Evolutionary conservation across 2,329 filamentous ascomycete genomes (phyloP).

Genomic region (Cryphonectria nitschkei): DNA sequence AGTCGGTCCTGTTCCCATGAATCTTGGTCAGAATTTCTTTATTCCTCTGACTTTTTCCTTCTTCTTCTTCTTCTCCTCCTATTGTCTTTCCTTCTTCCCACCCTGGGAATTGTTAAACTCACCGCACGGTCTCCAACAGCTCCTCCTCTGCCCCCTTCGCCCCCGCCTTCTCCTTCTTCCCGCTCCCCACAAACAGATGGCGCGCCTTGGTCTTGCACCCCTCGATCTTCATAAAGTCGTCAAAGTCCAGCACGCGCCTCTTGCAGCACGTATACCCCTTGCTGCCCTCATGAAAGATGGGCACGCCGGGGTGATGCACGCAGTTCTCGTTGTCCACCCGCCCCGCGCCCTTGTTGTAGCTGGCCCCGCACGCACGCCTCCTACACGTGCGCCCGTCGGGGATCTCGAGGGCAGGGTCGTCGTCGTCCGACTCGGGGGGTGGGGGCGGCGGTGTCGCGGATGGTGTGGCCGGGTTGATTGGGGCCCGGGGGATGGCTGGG

Average conservation of each 20-base stretch:
- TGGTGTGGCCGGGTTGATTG: conserved; percentile 47
- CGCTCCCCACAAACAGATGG: conserved; percentile 85
- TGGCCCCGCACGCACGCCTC: conserved; percentile 71
- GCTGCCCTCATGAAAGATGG: conserved; percentile 96
- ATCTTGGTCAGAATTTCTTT: too few relatives aligned
- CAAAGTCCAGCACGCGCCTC: conserved; percentile 90
- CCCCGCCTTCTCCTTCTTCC: conserved; percentile 62
- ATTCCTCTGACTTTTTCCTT: too few relatives aligned
- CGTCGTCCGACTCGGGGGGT: conserved; percentile 80
- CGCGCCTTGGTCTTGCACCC: conserved; percentile 82
- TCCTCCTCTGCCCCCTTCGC: conserved; percentile 69
- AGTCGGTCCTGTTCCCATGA: conserved; percentile 68
- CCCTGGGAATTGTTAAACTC: conserved; percentile 35
- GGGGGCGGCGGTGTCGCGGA: conserved; percentile 52
- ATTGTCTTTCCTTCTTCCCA: not conserved
- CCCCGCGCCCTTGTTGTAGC: conserved; percentile 63
- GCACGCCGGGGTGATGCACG: conserved; percentile 83
- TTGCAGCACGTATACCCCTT: conserved; percentile 99
- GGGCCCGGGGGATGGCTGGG: conserved; percentile 42
- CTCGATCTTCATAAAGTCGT: conserved; percentile 95
- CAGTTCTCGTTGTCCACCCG: conserved; percentile 74
- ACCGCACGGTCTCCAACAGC: conserved; percentile 77
- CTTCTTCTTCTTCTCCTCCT: too few relatives aligned
- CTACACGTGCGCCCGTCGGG: conserved; percentile 77
- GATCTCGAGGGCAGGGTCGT: conserved; percentile 76